phyloP scores from a whole-genome alignment of 768 basidiomycete species.

The Mycena galericulata region DNA sequence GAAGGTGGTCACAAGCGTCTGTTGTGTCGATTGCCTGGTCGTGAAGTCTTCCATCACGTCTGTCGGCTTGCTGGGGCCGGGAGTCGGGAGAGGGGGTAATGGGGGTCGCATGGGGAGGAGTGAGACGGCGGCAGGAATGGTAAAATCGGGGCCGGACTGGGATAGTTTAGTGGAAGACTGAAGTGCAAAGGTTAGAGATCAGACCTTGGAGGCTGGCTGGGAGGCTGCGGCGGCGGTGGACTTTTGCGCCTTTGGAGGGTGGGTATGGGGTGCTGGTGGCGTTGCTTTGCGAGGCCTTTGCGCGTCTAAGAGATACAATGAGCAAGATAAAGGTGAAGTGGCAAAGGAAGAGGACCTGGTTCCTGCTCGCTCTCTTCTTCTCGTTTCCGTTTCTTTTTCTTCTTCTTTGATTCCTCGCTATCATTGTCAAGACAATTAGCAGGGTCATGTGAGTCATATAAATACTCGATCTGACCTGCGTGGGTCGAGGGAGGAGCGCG shows the following conservation, averaged over 20 bases:
- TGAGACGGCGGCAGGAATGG: slow-evolving; percentile 60
- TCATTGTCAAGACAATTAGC: slow-evolving; percentile 27
- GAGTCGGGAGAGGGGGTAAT: slow-evolving; percentile 69
- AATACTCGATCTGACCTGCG: slow-evolving; percentile 64
- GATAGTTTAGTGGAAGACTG: slow-evolving; percentile 24
- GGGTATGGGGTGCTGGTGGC: slow-evolving; percentile 59
- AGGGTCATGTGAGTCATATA: slow-evolving; percentile 10
- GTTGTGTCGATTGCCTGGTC: slow-evolving; percentile 82
- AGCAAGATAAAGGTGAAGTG: slow-evolving; percentile 17
- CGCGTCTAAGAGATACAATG: slow-evolving; percentile 52
- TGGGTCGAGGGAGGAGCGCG: slow-evolving; percentile 70
- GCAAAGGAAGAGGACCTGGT: slow-evolving; percentile 38
- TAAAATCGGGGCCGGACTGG: slow-evolving; percentile 68
- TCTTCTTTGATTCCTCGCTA: slow-evolving; percentile 74
- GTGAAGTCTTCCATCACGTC: slow-evolving; percentile 93
- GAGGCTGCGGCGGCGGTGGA: slow-evolving; percentile 57
- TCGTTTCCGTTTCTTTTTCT: slow-evolving; percentile 89
- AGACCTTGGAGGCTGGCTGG: slow-evolving; percentile 64
- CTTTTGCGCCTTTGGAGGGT: slow-evolving; percentile 68
- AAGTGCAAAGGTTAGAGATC: slow-evolving; percentile 24
- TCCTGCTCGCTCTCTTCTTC: slow-evolving; percentile 79
- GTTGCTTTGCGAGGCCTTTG: slow-evolving; percentile 70
- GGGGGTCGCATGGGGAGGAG: slow-evolving; percentile 74
- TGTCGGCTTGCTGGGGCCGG: slow-evolving; percentile 87
- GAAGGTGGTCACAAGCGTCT: slow-evolving; percentile 80